Percentiles rank a stretch among this genome's conserved stretches.
phyloP scores from a whole-genome alignment of 768 basidiomycete species.

The Termitomyces sp. region DNA sequence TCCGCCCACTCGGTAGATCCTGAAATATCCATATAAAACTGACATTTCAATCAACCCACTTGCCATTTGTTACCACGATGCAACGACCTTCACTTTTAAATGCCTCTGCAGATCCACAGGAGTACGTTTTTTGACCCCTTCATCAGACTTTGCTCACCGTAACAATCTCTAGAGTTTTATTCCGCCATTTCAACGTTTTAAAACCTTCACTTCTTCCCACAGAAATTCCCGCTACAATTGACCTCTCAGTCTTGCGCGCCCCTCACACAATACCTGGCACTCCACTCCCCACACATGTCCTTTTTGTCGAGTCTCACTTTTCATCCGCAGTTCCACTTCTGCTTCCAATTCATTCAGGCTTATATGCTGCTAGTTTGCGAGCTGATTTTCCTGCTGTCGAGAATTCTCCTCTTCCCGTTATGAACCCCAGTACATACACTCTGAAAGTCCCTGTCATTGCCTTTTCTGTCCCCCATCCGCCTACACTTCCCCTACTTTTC shows the following conservation, averaged over 20 bases:
- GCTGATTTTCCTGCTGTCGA: conserved; percentile 29
- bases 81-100: conserved; percentile 26
- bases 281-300: conserved; percentile 50
- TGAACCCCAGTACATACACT: conserved; percentile 19
- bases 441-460: conserved; percentile 49
- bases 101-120: conserved; percentile 24
- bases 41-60: background rate
- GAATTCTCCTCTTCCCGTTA: conserved; percentile 11
- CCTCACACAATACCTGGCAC: conserved; percentile 20
- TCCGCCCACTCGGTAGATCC: background rate
- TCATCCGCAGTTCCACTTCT: conserved; percentile 29
- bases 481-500: conserved; percentile 50
- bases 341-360: conserved; percentile 45
- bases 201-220: conserved; percentile 12
- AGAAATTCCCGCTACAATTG: conserved; percentile 35
- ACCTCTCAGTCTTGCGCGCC: conserved; percentile 37
- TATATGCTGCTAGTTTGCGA: conserved; percentile 35
- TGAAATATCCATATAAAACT: background rate
- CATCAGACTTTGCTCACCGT: background rate
- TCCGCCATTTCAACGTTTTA: conserved; percentile 36
- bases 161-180: conserved; percentile 31
- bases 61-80: conserved; percentile 14
- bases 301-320: conserved; percentile 35
- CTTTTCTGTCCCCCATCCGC: conserved; percentile 43
- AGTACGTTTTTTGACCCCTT: conserved; percentile 19